Base-by-base conservation (phyloP, 1,284 basidiomycete genomes). In the Entoloma clypeatum region DNA sequence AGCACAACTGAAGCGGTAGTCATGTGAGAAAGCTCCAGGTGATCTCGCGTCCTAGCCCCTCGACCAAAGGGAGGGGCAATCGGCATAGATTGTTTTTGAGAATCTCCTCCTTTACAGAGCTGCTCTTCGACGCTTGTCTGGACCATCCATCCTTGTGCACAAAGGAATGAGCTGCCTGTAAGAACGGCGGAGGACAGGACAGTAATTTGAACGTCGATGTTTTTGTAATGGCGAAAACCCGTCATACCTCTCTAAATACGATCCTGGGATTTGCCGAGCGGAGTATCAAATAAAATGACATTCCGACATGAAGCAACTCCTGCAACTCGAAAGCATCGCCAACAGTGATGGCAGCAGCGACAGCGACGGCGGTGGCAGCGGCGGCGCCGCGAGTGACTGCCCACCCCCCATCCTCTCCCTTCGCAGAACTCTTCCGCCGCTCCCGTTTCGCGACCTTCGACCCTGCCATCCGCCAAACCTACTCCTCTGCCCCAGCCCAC, bases 51-150 rank as follows among this genome's bases (percentile, higher is more conserved):
- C 86, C 81, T 86, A 30, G 65, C 81, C 71, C 75, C 86, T 89
- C 86, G 63, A 89, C 86, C 86, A 76, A 60, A 63, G 86, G 86
- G 85, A 89, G 74, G 69, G 79, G 74, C 85, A 69, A 72, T 86
- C 86, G 78, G 86, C 86, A 77, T 76, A 81, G 84, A 88, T 75
- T 87, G 86, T 89, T 89, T 89, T 88, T 76, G 81, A 81, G 81
- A 69, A 59, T 75, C 65, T 60, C 46, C 57, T 51, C 56, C 36
- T 44, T 42, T 45, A 44, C 48, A 49, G 52, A 59, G 50, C 53
- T 69, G 53, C 39, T 88, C 82, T 88, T 58, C 82, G 81, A 86
- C 86, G 75, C 72, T 82, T 88, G 86, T 89, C 86, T 89, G 86
- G 86, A 81, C 86, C 75, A 64, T 79, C 78, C 72, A 70, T 77